Evolutionary conservation across 495 filamentous ascomycete species (phyloP).

Genomic region (Podospora tetraspora): DNA sequence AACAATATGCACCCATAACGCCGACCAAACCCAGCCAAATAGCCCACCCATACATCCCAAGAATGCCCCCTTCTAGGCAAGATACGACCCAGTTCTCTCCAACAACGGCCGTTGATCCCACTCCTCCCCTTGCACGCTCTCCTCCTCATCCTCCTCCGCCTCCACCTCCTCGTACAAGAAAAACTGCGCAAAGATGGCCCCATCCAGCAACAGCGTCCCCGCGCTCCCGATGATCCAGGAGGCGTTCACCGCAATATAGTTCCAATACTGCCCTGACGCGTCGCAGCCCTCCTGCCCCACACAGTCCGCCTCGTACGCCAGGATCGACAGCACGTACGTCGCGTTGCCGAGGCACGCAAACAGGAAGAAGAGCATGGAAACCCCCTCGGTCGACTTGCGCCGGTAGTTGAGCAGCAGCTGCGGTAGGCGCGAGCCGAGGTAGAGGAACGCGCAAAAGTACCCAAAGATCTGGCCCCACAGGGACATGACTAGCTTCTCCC

Average conservation of each 20-base stretch:
- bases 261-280: slow-evolving; percentile 54
- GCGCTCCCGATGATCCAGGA: slow-evolving; percentile 86
- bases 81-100: slow-evolving; percentile 28
- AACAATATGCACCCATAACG: background rate
- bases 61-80: background rate
- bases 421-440: slow-evolving; percentile 81
- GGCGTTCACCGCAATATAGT: slow-evolving; percentile 80
- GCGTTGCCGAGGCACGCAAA: slow-evolving; percentile 94
- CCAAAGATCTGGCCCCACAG: slow-evolving; percentile 78
- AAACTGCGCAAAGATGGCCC: slow-evolving; percentile 85
- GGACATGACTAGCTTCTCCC: slow-evolving; percentile 52
- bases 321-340: slow-evolving; percentile 86
- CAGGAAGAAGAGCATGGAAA: slow-evolving; percentile 89
- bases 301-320: slow-evolving; percentile 73
- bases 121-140: slow-evolving; percentile 22
- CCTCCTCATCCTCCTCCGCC: slow-evolving; percentile 21
- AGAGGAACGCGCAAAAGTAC: slow-evolving; percentile 78
- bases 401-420: slow-evolving; percentile 87
- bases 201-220: slow-evolving; percentile 78
- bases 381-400: slow-evolving; percentile 83
- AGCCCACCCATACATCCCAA: background rate
- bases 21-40: background rate
- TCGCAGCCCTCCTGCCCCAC: slow-evolving; percentile 45
- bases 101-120: slow-evolving; percentile 39
- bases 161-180: slow-evolving; percentile 62